Evolutionary conservation across 2,329 filamentous ascomycete species (phyloP).

Genomic region (Rasamsonia emersonii): DNA sequence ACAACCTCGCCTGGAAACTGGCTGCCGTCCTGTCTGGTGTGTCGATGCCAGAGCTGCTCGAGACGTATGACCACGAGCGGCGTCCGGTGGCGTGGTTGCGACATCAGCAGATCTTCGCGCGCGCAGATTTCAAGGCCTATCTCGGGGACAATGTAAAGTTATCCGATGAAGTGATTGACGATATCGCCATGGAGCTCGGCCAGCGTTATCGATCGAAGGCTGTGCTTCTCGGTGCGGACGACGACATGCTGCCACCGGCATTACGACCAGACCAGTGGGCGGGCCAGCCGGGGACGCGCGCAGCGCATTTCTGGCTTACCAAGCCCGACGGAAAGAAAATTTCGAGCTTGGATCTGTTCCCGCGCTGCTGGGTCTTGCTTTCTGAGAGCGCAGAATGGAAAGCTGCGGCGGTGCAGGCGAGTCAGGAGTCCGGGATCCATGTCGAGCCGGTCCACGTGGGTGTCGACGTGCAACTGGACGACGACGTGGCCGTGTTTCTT

Average conservation of each 20-base stretch:
- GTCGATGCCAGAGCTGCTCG: constrained; percentile 1
- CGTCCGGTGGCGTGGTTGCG: constrained; percentile 22
- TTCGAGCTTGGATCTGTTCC: constrained; percentile 24
- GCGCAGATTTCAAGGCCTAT: constrained; percentile 15
- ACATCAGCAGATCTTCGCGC: constrained; percentile 18
- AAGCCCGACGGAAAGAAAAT: constrained; percentile 13
- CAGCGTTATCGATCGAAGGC: constrained; percentile 17
- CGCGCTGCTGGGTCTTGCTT: constrained; percentile 19
- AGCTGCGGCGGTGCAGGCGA: constrained; percentile 8
- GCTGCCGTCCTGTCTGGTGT: constrained; percentile 33
- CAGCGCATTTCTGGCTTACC: constrained; percentile 24
- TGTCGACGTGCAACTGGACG: constrained; percentile 5
- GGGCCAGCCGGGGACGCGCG: constrained; percentile 21
- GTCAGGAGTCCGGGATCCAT: constrained; percentile 7
- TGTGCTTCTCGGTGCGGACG: constrained; percentile 9
- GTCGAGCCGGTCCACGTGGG: constrained; percentile 10
- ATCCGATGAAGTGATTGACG: constrained; percentile 10
- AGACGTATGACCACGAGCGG: constrained; percentile 34
- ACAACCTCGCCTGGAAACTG: constrained; percentile 51
- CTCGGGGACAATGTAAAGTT: constrained; percentile 5
- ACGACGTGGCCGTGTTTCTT: constrained; percentile 11
- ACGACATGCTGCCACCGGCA: constrained; percentile 6
- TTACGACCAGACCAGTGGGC: constrained; percentile 17
- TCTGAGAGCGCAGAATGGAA: constrained; percentile 13
- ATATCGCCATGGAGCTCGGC: constrained; percentile 21